Evolutionary conservation across 208 protist species (phyloP).

Genomic region (Strigomonas galati): DNA sequence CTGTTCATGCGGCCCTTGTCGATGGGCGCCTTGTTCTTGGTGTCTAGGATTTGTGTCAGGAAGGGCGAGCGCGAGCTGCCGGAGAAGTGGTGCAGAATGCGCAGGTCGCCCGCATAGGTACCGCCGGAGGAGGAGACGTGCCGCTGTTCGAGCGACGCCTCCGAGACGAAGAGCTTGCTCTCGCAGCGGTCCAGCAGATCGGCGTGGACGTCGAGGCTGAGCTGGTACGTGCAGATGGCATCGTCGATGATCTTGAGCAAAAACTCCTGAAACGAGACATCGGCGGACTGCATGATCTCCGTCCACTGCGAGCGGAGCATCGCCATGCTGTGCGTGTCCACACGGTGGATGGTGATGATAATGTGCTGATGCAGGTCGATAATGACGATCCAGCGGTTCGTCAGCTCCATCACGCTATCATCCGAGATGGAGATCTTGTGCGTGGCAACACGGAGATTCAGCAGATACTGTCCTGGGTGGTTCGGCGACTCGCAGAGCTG

Average conservation of each 20-base stretch:
- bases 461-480: slow-evolving; percentile 70
- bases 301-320: slow-evolving; percentile 65
- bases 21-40: slow-evolving; percentile 35
- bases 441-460: slow-evolving; percentile 78
- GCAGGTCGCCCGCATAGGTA: slow-evolving; percentile 25
- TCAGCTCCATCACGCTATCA: slow-evolving; percentile 78
- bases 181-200: slow-evolving; percentile 79
- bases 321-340: slow-evolving; percentile 69
- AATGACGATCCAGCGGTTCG: slow-evolving; percentile 83
- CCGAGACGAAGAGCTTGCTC: slow-evolving; percentile 61
- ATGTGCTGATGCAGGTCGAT: slow-evolving; percentile 73
- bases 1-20: slow-evolving; percentile 81
- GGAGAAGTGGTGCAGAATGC: slow-evolving; percentile 75
- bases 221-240: slow-evolving; percentile 72
- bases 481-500: slow-evolving; percentile 71
- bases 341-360: slow-evolving; percentile 80
- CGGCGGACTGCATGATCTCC: slow-evolving; percentile 51
- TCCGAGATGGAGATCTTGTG: slow-evolving; percentile 68
- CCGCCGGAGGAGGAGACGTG: neutral
- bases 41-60: slow-evolving; percentile 61
- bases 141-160: neutral
- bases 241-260: slow-evolving; percentile 82
- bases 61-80: slow-evolving; percentile 72
- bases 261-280: slow-evolving; percentile 83
- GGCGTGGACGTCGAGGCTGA: slow-evolving; percentile 69